phyloP scores from a whole-genome alignment of 202 grass and related monocot species.

The Panicum hallii region DNA sequence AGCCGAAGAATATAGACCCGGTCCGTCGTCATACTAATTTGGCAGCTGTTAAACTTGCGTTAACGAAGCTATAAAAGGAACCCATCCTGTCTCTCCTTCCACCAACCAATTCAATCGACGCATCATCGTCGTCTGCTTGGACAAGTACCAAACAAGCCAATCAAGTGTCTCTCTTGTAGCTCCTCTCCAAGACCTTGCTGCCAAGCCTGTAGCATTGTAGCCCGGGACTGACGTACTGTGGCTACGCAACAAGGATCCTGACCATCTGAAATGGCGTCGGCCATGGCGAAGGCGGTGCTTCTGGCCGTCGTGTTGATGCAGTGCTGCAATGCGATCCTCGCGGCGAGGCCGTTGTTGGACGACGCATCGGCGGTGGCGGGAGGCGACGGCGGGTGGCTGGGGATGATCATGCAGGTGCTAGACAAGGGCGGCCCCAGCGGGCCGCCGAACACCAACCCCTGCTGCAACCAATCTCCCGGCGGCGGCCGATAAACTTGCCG shows the following conservation, averaged over 20 bases:
- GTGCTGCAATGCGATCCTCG: constrained; percentile 34
- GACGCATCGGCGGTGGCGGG: background rate
- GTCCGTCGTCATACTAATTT: background rate
- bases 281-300: background rate
- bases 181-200: too few relatives aligned
- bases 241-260: background rate
- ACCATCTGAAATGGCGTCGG: background rate
- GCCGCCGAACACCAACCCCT: background rate
- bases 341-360: constrained; percentile 39
- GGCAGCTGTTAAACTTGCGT: background rate
- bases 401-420: constrained; percentile 33
- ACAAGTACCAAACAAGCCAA: too few relatives aligned
- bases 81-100: background rate
- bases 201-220: too few relatives aligned
- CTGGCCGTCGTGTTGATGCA: constrained; percentile 38
- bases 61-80: background rate
- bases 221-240: too few relatives aligned
- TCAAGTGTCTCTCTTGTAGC: too few relatives aligned
- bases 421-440: background rate
- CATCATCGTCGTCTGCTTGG: too few relatives aligned
- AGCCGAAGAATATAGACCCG: background rate
- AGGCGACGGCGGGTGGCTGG: background rate
- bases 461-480: background rate
- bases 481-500: background rate
- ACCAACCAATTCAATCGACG: background rate